phyloP scores from a whole-genome alignment of 2,329 filamentous ascomycete species.

The Aureobasidium melanogenum region DNA sequence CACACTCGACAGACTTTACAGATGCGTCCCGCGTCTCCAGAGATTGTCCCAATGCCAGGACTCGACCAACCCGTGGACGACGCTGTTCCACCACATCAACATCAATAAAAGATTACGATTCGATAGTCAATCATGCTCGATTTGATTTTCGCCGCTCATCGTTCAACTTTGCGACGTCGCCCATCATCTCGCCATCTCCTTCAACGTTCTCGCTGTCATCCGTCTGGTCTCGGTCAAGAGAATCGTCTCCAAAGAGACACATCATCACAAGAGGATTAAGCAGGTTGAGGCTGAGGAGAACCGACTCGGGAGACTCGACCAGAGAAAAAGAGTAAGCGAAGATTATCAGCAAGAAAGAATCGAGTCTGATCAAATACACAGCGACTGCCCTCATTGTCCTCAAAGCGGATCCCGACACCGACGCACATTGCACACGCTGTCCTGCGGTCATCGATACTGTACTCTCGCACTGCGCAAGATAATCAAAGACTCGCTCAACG shows the following conservation, averaged over 20 bases:
- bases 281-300: slow-evolving; percentile 21
- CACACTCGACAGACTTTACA: slow-evolving; percentile 26
- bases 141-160: slow-evolving; percentile 19
- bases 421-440: slow-evolving; percentile 23
- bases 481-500: slow-evolving; percentile 28
- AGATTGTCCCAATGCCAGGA: slow-evolving; percentile 15
- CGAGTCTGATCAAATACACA: background rate
- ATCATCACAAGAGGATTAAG: slow-evolving; percentile 25
- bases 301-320: slow-evolving; percentile 19
- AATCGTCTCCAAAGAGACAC: slow-evolving; percentile 23
- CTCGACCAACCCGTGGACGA: background rate
- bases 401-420: slow-evolving; percentile 19
- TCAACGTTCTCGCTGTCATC: slow-evolving; percentile 24
- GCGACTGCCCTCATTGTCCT: slow-evolving; percentile 26
- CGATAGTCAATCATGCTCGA: slow-evolving; percentile 22
- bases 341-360: background rate
- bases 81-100: slow-evolving; percentile 20
- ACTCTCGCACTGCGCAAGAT: slow-evolving; percentile 25
- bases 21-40: slow-evolving; percentile 24
- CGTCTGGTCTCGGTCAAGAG: slow-evolving; percentile 18
- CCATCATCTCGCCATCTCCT: slow-evolving; percentile 21
- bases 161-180: slow-evolving; percentile 20
- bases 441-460: slow-evolving; percentile 28
- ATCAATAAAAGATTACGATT: slow-evolving; percentile 27
- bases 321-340: slow-evolving; percentile 14